Percentiles rank a stretch among this genome's conserved stretches.
phyloP scores from a whole-genome alignment of 768 basidiomycete genomes.

The Psilocybe tampanensis region DNA sequence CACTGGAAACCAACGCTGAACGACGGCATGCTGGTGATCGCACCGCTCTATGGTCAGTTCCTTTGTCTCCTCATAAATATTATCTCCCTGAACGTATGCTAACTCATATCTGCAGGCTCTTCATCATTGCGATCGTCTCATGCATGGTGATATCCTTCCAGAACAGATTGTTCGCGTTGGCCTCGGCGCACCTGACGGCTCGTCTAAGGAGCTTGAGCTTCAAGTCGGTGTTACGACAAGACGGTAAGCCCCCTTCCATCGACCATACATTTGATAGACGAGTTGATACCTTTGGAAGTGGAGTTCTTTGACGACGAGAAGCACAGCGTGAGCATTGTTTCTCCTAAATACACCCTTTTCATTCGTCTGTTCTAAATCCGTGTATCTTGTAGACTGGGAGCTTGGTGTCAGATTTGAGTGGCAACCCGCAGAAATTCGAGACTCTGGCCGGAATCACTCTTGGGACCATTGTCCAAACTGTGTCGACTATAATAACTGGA shows the following conservation, averaged over 20 bases:
- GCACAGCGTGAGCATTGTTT: slow-evolving; percentile 52
- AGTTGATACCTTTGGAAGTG: slow-evolving; percentile 40
- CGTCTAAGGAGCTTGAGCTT: slow-evolving; percentile 73
- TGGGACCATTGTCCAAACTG: slow-evolving; percentile 79
- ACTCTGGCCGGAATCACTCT: slow-evolving; percentile 86
- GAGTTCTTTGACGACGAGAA: slow-evolving; percentile 87
- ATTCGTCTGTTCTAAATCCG: slow-evolving; percentile 4
- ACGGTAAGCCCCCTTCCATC: slow-evolving; percentile 50
- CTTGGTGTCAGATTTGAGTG: slow-evolving; percentile 75
- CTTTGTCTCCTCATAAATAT: neutral
- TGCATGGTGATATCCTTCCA: slow-evolving; percentile 61
- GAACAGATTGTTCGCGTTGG: slow-evolving; percentile 63
- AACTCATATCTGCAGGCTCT: slow-evolving; percentile 48
- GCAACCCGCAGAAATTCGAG: slow-evolving; percentile 85
- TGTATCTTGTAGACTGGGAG: slow-evolving; percentile 59
- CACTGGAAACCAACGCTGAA: slow-evolving; percentile 30
- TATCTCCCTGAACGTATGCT: neutral
- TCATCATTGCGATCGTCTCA: slow-evolving; percentile 74
- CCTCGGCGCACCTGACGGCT: slow-evolving; percentile 69
- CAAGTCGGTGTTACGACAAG: slow-evolving; percentile 81
- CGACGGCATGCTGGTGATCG: slow-evolving; percentile 61
- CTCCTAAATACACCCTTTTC: neutral
- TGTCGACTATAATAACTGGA: slow-evolving; percentile 69
- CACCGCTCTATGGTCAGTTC: slow-evolving; percentile 58
- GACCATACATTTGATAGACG: neutral